Base-by-base conservation (phyloP, 2,329 filamentous ascomycete species). In the Diaporthe batatas region DNA sequence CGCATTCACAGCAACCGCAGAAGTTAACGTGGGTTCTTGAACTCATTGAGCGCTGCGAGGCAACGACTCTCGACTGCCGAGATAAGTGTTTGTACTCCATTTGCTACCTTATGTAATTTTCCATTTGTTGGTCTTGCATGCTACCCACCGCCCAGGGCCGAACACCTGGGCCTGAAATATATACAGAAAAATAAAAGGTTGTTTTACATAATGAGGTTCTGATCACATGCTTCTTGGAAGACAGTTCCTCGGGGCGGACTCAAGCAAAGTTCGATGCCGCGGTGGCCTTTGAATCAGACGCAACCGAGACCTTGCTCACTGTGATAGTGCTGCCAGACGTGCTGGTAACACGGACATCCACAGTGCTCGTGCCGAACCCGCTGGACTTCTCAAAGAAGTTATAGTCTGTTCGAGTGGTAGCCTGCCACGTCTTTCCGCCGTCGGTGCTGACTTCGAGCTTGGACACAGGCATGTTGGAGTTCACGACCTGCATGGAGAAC, bases 361-460 rank as follows among this genome's bases (percentile, higher is more conserved):
- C 88, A 3, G 80, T 85, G 11, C 83, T 80, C 0, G 84, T 85
- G 0, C 89, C 88, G 76, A 90, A 91, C 0, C 91, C 91, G 72
- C 84, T 82, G 0, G 82, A 72, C 76, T 90, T 85, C 84, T 92
- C 86, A 58, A 92, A 92, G 82, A 86, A 92, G 84, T 92, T 89
- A 79, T 90, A 90, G 36, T 82, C 80, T 71, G 84, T 80, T 62
- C 91, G 84, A 2, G 82, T 84, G 0, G 90, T 91, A n/a, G 79
- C 65, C 79, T 86, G 79, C 90, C 90, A 92, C 18, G 87, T 88
- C 69, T 76, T 84, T 23, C 90, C 90, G 14, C 87, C 85, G 77
- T 92, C 87, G 23, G 85, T 89, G 73, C 87, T 90, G 72, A 92
- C 90, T 76, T 92, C 90, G 32, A 92, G 83, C 75, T 82, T 84